phyloP scores from a whole-genome alignment of 192 early-diverging fungal genomes.

The Backusella australiensis region DNA sequence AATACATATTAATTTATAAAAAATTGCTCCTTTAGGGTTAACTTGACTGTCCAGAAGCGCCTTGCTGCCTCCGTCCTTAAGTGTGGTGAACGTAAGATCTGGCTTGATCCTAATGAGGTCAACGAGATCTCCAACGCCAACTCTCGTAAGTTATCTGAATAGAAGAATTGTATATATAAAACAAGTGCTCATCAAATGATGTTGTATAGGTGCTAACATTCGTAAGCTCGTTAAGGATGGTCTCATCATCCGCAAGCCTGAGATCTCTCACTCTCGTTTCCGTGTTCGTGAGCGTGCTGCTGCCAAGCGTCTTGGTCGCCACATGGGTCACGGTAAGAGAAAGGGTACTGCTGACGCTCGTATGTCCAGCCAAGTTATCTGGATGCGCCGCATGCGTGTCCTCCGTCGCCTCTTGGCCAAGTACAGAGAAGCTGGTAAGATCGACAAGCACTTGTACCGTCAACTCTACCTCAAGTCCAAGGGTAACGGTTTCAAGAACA shows the following conservation, averaged over 20 bases:
- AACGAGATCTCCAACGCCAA: constrained; percentile 95
- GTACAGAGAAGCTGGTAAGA: constrained; percentile 98
- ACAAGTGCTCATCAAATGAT: background rate
- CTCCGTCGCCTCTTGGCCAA: constrained; percentile 92
- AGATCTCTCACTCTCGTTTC: constrained; percentile 86
- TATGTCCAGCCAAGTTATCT: constrained; percentile 93
- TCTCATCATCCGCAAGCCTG: constrained; percentile 93
- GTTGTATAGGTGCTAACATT: constrained; percentile 80
- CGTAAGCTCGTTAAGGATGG: constrained; percentile 98
- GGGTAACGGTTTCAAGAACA: constrained; percentile 99
- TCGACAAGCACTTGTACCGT: constrained; percentile 96
- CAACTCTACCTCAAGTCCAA: constrained; percentile 96
- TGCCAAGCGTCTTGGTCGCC: constrained; percentile 96
- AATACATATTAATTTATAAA: background rate
- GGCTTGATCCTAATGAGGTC: constrained; percentile 97
- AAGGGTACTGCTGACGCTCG: constrained; percentile 96
- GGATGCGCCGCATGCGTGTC: constrained; percentile 98
- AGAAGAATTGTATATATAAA: background rate
- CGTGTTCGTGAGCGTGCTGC: constrained; percentile 87
- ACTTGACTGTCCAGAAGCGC: constrained; percentile 88
- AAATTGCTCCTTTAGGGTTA: constrained; percentile 54
- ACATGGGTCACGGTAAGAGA: constrained; percentile 91
- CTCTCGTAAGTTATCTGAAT: constrained; percentile 79
- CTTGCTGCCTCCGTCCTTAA: constrained; percentile 95
- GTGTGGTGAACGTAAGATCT: constrained; percentile 98